Conservation (phyloP, 2,329 filamentous ascomycete genomes). For the Chaetomium olivaceum region DNA sequence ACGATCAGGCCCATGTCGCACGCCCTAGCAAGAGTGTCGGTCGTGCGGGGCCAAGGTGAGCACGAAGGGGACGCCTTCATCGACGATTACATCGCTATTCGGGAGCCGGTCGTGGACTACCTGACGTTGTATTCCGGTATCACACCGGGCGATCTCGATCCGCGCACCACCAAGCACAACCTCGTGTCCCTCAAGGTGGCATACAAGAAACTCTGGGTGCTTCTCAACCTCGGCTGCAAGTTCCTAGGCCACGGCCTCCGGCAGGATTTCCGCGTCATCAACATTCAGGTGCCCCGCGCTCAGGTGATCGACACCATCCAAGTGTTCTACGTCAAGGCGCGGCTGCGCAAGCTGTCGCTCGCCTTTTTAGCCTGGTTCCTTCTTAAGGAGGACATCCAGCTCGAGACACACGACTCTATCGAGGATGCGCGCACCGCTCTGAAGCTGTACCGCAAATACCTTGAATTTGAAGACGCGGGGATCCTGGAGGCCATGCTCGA, state of each 20-base stretch:
- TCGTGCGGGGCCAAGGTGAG: conserved; percentile 76
- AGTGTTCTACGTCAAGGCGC: conserved; percentile 79
- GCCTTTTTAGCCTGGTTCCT: conserved; percentile 91
- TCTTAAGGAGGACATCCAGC: conserved; percentile 90
- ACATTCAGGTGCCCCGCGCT: conserved; percentile 87
- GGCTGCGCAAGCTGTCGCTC: conserved; percentile 83
- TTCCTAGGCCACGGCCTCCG: conserved; percentile 93
- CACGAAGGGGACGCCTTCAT: conserved; percentile 86
- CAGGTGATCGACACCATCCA: conserved; percentile 96
- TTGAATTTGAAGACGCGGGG: conserved; percentile 84
- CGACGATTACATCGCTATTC: conserved; percentile 93
- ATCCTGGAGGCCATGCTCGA: conserved; percentile 80
- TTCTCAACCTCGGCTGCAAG: conserved; percentile 89
- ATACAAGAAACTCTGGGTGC: conserved; percentile 97
- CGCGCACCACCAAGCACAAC: conserved; percentile 74
- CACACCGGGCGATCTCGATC: conserved; percentile 79
- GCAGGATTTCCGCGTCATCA: conserved; percentile 96
- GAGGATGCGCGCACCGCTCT: conserved; percentile 92
- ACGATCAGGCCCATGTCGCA: conserved; percentile 90
- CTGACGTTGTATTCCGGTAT: conserved; percentile 94
- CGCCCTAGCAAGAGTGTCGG: conserved; percentile 88
- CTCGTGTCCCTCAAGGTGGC: conserved; percentile 85
- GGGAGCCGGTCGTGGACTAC: conserved; percentile 91
- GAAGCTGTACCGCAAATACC: conserved; percentile 83
- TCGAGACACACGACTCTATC: conserved; percentile 89